These are phyloP conservation scores for Protea cynaroides DNA, from an alignment of 164 flowering plant genomes.

Conservation along the genomic window DNA sequence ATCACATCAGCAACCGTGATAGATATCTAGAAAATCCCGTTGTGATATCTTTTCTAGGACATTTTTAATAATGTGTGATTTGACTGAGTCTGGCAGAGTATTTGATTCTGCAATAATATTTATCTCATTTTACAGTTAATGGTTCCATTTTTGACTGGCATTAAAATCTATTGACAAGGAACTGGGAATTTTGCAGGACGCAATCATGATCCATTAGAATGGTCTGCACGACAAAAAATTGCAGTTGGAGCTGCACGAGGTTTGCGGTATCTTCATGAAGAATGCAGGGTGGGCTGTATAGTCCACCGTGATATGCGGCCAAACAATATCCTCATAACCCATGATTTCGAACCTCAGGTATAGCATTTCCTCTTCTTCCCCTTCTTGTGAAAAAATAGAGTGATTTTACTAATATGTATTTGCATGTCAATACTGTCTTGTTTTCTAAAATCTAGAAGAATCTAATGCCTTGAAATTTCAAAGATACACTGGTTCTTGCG, in stretches of 20 bases:
- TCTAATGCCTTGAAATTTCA: too few species aligned
- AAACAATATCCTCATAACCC: slow-evolving; percentile 90
- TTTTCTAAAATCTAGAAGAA: neutral
- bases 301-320: slow-evolving; percentile 98
- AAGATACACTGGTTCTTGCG: too few species aligned
- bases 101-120: neutral
- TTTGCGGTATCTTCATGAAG: slow-evolving; percentile 93
- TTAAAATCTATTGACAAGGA: neutral
- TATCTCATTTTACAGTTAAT: neutral
- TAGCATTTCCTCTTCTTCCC: slow-evolving; percentile 1
- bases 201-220: slow-evolving; percentile 39
- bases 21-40: neutral
- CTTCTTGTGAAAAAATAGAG: neutral
- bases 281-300: slow-evolving; percentile 96
- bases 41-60: neutral
- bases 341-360: slow-evolving; percentile 92
- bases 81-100: too few species aligned
- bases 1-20: too few species aligned
- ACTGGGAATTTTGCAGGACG: slow-evolving; percentile 35
- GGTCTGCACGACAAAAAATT: slow-evolving; percentile 82
- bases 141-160: neutral
- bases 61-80: too few species aligned
- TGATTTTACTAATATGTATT: neutral
- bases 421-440: neutral
- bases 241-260: slow-evolving; percentile 98